These are phyloP conservation scores for Acacia melanoxylon DNA, from an alignment of 306 rosid species.

Conservation along the genomic window DNA sequence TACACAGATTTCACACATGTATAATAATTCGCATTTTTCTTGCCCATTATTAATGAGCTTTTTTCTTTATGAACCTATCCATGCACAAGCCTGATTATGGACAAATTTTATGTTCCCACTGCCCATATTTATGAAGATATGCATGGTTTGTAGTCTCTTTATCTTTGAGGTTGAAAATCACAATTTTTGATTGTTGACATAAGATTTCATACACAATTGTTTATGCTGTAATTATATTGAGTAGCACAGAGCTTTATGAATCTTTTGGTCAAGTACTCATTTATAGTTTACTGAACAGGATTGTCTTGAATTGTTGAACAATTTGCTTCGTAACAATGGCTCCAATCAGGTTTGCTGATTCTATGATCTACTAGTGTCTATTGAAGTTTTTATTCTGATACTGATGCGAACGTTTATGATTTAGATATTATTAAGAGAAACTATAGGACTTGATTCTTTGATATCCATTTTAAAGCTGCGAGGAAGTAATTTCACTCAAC, in stretches of 20 bases:
- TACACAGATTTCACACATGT: neutral
- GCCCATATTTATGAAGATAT: neutral
- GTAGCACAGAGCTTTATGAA: conserved; percentile 14
- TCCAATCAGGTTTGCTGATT: conserved; percentile 82
- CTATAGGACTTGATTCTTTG: conserved; percentile 82
- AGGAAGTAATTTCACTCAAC: conserved; percentile 82
- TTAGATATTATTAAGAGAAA: conserved; percentile 88
- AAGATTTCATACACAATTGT: neutral
- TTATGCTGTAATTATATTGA: conserved; percentile 10
- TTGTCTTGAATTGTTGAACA: conserved; percentile 86
- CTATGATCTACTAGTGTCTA: conserved; percentile 10
- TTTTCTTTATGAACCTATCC: neutral
- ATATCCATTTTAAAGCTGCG: conserved; percentile 74
- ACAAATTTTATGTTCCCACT: neutral
- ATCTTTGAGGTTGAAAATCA: neutral
- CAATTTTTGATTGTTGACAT: neutral
- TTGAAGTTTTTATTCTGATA: conserved; percentile 25
- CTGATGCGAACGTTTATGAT: conserved; percentile 29
- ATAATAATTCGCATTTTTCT: neutral
- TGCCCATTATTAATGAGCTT: neutral
- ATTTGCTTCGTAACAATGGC: conserved; percentile 67
- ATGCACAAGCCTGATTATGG: neutral
- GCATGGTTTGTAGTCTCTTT: conserved; percentile 2
- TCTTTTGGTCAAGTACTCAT: conserved; percentile 37
- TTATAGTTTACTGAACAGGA: conserved; percentile 57